A percentile compares a stretch with the other conserved stretches of the same genome.
These are phyloP conservation scores for Leucocoprinus sp. DNA, from an alignment of 768 basidiomycete species.

Conservation along the genomic window DNA sequence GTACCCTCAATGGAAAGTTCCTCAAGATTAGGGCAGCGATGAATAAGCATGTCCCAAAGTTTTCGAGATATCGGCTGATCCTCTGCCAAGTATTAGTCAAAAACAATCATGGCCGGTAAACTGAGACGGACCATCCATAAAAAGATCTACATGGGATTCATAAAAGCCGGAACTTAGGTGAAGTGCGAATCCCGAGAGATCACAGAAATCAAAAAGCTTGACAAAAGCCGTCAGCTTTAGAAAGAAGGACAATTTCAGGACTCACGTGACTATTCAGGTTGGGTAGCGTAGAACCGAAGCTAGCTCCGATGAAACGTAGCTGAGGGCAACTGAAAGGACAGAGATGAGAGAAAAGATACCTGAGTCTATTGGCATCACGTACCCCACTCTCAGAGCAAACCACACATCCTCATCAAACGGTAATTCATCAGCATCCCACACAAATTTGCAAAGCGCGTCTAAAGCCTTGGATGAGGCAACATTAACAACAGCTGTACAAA, in stretches of 20 bases:
- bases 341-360: conserved; percentile 1
- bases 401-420: conserved; percentile 70
- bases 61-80: conserved; percentile 41
- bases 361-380: conserved; percentile 14
- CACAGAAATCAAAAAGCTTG: conserved; percentile 63
- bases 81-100: conserved; percentile 24
- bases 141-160: conserved; percentile 45
- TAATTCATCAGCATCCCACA: conserved; percentile 67
- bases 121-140: conserved; percentile 43
- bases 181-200: conserved; percentile 55
- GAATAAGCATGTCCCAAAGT: conserved; percentile 67
- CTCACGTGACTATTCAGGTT: conserved; percentile 54
- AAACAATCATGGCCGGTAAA: not conserved
- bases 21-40: conserved; percentile 56
- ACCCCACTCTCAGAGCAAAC: conserved; percentile 66
- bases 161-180: conserved; percentile 57
- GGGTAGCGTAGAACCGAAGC: conserved; percentile 54
- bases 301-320: conserved; percentile 52
- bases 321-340: conserved; percentile 49
- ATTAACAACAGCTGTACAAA: conserved; percentile 44
- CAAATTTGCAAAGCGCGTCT: conserved; percentile 58
- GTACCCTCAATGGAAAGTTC: conserved; percentile 51
- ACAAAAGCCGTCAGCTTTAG: conserved; percentile 1
- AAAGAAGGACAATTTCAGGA: conserved; percentile 12
- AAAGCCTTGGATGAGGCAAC: conserved; percentile 41